phyloP scores from a whole-genome alignment of 2,329 filamentous ascomycete genomes.

The Arthroderma sp. region DNA sequence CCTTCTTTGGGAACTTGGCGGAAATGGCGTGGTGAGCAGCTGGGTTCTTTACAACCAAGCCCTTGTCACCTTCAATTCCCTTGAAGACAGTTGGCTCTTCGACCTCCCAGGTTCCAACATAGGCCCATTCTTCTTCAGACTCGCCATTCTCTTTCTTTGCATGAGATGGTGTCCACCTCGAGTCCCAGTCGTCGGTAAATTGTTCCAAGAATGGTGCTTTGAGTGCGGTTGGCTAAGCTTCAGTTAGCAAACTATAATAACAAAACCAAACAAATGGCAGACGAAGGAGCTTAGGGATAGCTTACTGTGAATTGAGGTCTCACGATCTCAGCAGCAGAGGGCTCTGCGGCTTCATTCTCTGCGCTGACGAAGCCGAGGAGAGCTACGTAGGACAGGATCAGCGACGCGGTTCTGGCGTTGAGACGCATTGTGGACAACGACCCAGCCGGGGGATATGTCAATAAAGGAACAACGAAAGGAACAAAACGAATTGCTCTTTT shows the following conservation, averaged over 20 bases:
- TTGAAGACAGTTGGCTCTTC: constrained; percentile 86
- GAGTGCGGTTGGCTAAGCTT: constrained; percentile 59
- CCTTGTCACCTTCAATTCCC: constrained; percentile 89
- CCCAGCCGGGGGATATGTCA: constrained; percentile 12
- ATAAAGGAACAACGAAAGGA: constrained; percentile 6
- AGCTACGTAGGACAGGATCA: constrained; percentile 56
- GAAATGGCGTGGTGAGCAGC: constrained; percentile 99
- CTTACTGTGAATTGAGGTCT: constrained; percentile 82
- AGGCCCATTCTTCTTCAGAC: constrained; percentile 85
- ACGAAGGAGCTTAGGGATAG: constrained; percentile 15
- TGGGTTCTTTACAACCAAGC: constrained; percentile 93
- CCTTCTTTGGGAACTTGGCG: constrained; percentile 91
- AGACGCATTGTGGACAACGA: constrained; percentile 59
- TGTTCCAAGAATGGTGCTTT: constrained; percentile 96
- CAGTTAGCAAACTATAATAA: neutral
- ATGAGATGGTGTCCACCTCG: constrained; percentile 84
- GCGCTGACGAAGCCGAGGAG: constrained; percentile 52
- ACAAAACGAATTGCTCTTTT: constrained; percentile 4
- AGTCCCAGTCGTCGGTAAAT: constrained; percentile 93
- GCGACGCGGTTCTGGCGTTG: constrained; percentile 61
- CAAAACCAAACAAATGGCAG: neutral
- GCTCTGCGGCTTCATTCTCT: constrained; percentile 51
- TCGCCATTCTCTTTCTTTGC: constrained; percentile 88
- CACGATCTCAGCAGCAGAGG: constrained; percentile 41
- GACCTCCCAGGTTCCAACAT: constrained; percentile 90